Conservation (phyloP, 805 yeast species). For the Sugiyamaella lignohabitans region DNA sequence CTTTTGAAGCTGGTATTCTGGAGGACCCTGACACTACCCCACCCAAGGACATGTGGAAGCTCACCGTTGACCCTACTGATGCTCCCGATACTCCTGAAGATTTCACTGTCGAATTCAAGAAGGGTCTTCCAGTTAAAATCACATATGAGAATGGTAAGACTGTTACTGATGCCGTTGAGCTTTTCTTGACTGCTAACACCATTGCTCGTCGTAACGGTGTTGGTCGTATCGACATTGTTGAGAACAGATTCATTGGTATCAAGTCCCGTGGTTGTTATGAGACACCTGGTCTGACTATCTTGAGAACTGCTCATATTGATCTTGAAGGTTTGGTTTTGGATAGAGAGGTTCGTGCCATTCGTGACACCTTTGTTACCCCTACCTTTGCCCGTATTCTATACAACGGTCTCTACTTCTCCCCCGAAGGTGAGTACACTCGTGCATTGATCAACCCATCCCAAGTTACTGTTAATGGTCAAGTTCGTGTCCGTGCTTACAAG, state of each 20-base stretch:
- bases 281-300: slow-evolving; percentile 94
- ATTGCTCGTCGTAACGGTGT: slow-evolving; percentile 99
- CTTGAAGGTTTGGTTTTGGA: slow-evolving; percentile 95
- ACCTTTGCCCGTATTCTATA: slow-evolving; percentile 83
- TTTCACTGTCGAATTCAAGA: slow-evolving; percentile 69
- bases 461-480: slow-evolving; percentile 91
- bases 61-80: slow-evolving; percentile 90
- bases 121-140: slow-evolving; percentile 85
- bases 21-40: slow-evolving; percentile 99
- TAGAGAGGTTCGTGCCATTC: slow-evolving; percentile 94
- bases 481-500: slow-evolving; percentile 89
- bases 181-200: slow-evolving; percentile 87
- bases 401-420: slow-evolving; percentile 97
- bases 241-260: slow-evolving; percentile 97
- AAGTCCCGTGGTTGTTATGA: slow-evolving; percentile 99
- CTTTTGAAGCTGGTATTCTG: slow-evolving; percentile 98
- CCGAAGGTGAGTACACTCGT: slow-evolving; percentile 96
- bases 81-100: slow-evolving; percentile 94
- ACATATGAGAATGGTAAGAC: slow-evolving; percentile 50
- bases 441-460: slow-evolving; percentile 78
- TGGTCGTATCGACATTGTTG: slow-evolving; percentile 98
- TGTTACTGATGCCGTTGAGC: slow-evolving; percentile 83
- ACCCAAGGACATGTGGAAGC: slow-evolving; percentile 99
- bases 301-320: slow-evolving; percentile 92
- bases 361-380: slow-evolving; percentile 95